Base-by-base conservation (phyloP, 192 early-diverging fungal genomes). In the Lunasporangiospora selenospora region DNA sequence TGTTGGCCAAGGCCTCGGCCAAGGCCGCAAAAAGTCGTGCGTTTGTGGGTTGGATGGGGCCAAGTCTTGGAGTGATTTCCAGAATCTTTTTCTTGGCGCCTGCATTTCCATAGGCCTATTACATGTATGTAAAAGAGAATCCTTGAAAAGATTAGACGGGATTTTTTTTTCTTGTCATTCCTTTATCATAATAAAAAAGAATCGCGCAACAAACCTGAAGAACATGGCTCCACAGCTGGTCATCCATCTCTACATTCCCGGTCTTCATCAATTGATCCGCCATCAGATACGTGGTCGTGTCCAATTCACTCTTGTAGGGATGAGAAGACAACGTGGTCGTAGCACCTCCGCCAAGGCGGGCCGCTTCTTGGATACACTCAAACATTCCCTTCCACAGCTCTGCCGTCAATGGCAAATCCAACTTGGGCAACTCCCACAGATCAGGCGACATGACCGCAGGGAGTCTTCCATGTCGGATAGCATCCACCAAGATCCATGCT, bases 391-490 rank as follows among this genome's bases (percentile, higher is more conserved):
- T 62, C 69, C 69, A 73, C 12, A 73, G 19, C 1, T 38, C 61
- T 19, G 39, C 41, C 23, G 62, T 61, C 42, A 73, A 33, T 9
- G n/a, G 33, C 37, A 58, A 18, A 24, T 62, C 53, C 40, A 63
- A 34, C 30, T 73, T 61, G 3, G 69, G 69, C 19, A 73, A 13
- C 37, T 73, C 69, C 69, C 69, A 73, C 12, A 63, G 69, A 53
- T 73, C 69, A 12, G 43, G 33, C 5, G 69, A 73, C 49, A 73
- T 27, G 34, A 73, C 49, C 7, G 55, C 69, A 6, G 69, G 69
- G 19, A 73, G 49, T 41, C 69, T 59, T 9, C 69, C 60, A 51
- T 73, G 69, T 37, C 69, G 59, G 29, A 73, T 45, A 10, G 61
- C 49, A 41, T 73, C 69, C n/a, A 73, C 69, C 21, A 73, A 31